Conservation (phyloP, 768 basidiomycete genomes). For the Daedalea quercina region DNA sequence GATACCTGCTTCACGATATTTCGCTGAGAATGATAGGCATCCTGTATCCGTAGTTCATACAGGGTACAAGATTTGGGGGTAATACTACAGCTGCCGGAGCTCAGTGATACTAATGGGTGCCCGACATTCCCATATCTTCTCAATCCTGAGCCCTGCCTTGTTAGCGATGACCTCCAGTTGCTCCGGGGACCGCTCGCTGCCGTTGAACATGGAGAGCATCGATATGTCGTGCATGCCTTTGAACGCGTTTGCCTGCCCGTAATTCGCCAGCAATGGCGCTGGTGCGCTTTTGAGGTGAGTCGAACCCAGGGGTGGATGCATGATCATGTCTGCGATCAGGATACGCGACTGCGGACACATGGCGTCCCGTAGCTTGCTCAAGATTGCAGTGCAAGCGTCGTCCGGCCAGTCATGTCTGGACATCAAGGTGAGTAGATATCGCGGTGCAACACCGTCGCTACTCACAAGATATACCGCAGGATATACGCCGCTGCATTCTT, state of each 20-base stretch:
- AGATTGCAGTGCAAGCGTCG: conserved; percentile 5
- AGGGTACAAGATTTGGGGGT: no score
- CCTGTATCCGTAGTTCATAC: no score
- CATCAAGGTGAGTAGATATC: background rate
- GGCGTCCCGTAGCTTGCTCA: conserved; percentile 1
- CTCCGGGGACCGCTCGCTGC: conserved; percentile 7
- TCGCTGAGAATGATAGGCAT: no score
- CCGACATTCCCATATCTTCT: conserved; percentile 7
- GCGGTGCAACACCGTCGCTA: background rate
- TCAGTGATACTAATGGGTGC: conserved; percentile 1
- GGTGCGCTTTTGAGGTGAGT: conserved; percentile 2
- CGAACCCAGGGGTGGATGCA: conserved; percentile 1
- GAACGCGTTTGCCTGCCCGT: conserved; percentile 1
- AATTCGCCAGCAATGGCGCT: conserved; percentile 9
- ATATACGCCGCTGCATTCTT: conserved; percentile 9
- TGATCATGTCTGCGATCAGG: conserved; percentile 1
- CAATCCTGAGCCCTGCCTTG: conserved; percentile 4
- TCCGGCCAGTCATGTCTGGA: conserved; percentile 11
- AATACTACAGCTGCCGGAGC: no score
- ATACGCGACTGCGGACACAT: conserved; percentile 3
- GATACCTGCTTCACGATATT: no score
- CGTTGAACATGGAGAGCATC: conserved; percentile 11
- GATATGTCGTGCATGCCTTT: conserved; percentile 3
- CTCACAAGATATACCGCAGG: conserved; percentile 9
- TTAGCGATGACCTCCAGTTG: conserved; percentile 3